These are phyloP conservation scores for Nelumbo lutea DNA, from an alignment of 164 flowering plant species.

Conservation along the genomic window DNA sequence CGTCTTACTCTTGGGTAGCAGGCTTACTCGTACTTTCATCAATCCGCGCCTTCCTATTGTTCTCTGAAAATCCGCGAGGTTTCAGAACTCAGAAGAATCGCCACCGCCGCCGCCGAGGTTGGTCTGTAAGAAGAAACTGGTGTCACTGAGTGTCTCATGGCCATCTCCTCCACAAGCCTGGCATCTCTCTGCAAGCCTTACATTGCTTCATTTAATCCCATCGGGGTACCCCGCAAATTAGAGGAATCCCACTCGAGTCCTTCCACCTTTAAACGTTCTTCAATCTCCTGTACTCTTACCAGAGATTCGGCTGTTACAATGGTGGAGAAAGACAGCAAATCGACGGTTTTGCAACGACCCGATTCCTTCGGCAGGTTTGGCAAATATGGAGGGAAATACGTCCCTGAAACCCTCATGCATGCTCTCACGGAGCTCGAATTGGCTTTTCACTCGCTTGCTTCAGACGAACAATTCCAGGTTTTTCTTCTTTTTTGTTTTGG, in stretches of 20 bases:
- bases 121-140: too few relatives aligned
- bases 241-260: not conserved
- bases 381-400: slow-evolving; percentile 75
- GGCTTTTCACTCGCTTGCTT: slow-evolving; percentile 49
- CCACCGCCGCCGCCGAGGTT: too few relatives aligned
- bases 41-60: too few relatives aligned
- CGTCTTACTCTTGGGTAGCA: too few relatives aligned
- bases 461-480: slow-evolving; percentile 67
- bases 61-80: too few relatives aligned
- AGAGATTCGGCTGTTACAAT: not conserved
- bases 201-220: slow-evolving; percentile 2
- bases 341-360: slow-evolving; percentile 10
- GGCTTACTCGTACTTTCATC: too few relatives aligned
- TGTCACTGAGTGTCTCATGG: not conserved
- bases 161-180: not conserved
- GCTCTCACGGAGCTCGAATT: slow-evolving; percentile 76
- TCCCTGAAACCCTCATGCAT: slow-evolving; percentile 79
- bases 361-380: slow-evolving; percentile 70
- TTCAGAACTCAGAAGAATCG: too few relatives aligned
- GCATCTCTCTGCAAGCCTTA: slow-evolving; percentile 2
- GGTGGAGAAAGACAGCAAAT: not conserved
- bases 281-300: slow-evolving; percentile 7
- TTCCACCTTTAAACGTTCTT: slow-evolving; percentile 1
- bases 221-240: not conserved
- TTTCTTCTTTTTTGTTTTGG: too few relatives aligned